These are phyloP conservation scores for Tulasnella sp. DNA, from an alignment of 768 basidiomycete species.

Conservation along the genomic window DNA sequence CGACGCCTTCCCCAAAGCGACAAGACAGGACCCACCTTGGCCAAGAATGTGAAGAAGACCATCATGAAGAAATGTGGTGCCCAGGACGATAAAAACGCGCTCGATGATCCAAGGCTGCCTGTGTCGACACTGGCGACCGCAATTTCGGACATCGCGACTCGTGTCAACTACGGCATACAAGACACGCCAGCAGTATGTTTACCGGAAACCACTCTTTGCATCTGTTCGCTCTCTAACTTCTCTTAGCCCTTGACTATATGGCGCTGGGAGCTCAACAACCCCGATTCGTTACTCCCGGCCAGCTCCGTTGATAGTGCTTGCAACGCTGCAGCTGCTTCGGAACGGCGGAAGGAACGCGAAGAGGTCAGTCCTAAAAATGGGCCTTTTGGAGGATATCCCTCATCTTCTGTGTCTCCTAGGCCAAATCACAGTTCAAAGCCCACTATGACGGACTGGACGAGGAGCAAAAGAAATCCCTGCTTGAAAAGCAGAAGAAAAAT, in stretches of 20 bases:
- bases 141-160: constrained; percentile 53
- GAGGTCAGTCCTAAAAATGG: constrained; percentile 45
- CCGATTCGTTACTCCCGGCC: constrained; percentile 28
- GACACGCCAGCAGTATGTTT: constrained; percentile 30
- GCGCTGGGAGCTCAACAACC: constrained; percentile 76
- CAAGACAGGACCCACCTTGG: constrained; percentile 53
- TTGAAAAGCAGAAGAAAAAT: constrained; percentile 23
- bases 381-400: constrained; percentile 14
- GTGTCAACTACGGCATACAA: constrained; percentile 78
- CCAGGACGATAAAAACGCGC: constrained; percentile 15
- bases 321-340: neutral
- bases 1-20: constrained; percentile 45
- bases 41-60: constrained; percentile 61
- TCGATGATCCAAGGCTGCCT: constrained; percentile 37
- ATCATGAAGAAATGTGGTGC: constrained; percentile 50
- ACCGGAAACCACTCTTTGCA: constrained; percentile 16
- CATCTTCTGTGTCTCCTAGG: constrained; percentile 36
- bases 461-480: constrained; percentile 26
- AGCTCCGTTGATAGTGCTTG: constrained; percentile 1
- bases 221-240: constrained; percentile 26
- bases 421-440: constrained; percentile 46
- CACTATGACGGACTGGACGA: constrained; percentile 53
- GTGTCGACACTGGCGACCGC: constrained; percentile 49
- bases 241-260: constrained; percentile 54
- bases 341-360: constrained; percentile 40